These are phyloP conservation scores for Clarireedia sp. DNA, from an alignment of 2,329 filamentous ascomycete genomes.

Conservation along the genomic window DNA sequence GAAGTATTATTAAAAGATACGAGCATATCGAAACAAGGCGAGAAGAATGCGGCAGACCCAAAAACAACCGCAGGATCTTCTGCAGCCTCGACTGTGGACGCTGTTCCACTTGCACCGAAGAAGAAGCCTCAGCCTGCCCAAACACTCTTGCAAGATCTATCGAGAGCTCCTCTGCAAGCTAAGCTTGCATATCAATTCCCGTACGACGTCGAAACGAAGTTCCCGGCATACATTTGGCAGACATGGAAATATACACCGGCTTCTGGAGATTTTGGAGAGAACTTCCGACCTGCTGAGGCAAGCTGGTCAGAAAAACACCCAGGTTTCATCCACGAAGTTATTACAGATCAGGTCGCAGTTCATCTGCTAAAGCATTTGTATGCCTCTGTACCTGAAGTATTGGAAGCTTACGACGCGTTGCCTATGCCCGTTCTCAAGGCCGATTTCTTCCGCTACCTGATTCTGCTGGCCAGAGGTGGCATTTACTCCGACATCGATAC, in stretches of 20 bases:
- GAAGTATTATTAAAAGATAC: slow-evolving; percentile 5
- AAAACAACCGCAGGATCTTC: not conserved
- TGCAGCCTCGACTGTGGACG: slow-evolving; percentile 12
- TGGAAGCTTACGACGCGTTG: slow-evolving; percentile 67
- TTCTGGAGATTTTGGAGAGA: slow-evolving; percentile 63
- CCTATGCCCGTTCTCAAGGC: slow-evolving; percentile 70
- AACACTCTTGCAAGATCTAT: slow-evolving; percentile 44
- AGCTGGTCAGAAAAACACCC: slow-evolving; percentile 86
- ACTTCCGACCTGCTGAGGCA: slow-evolving; percentile 75
- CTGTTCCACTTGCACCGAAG: slow-evolving; percentile 10
- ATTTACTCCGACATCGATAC: slow-evolving; percentile 95
- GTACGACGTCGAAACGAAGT: slow-evolving; percentile 81
- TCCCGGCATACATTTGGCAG: slow-evolving; percentile 98
- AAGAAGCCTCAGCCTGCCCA: slow-evolving; percentile 18
- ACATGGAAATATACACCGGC: slow-evolving; percentile 89
- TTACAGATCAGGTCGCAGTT: slow-evolving; percentile 80
- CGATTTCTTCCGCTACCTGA: slow-evolving; percentile 63
- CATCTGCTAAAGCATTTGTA: slow-evolving; percentile 82
- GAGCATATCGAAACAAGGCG: not conserved
- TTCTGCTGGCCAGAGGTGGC: slow-evolving; percentile 67
- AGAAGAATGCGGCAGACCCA: not conserved
- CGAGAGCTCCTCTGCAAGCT: slow-evolving; percentile 62
- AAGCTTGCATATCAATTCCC: slow-evolving; percentile 91
- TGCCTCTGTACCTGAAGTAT: slow-evolving; percentile 68
- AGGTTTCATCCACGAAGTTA: slow-evolving; percentile 90